These are phyloP conservation scores for Xylaria hypoxylon DNA, from an alignment of 2,329 filamentous ascomycete genomes.

Conservation along the genomic window DNA sequence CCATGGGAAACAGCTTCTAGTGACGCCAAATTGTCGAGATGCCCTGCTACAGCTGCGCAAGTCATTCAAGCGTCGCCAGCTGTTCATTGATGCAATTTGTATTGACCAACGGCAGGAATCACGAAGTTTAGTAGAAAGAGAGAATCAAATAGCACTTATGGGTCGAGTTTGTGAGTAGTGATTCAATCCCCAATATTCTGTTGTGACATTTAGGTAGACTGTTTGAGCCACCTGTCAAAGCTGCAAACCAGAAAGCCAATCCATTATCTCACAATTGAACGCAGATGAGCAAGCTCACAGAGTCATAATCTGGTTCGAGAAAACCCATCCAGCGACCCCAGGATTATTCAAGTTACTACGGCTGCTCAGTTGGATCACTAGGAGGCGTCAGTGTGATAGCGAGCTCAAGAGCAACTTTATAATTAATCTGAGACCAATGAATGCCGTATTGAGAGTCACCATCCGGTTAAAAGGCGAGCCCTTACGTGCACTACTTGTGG, in stretches of 20 bases:
- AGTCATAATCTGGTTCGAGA: conserved; percentile 21
- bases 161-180: conserved; percentile 9
- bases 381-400: neutral
- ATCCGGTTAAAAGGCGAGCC: neutral
- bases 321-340: neutral
- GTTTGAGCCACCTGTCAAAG: too few species aligned
- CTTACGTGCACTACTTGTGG: neutral
- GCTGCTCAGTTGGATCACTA: neutral
- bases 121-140: neutral
- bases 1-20: conserved; percentile 16
- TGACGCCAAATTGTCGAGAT: conserved; percentile 25
- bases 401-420: neutral
- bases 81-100: conserved; percentile 32
- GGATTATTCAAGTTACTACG: neutral
- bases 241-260: too few species aligned
- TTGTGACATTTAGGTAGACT: too few species aligned
- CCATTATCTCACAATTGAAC: neutral
- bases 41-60: conserved; percentile 15
- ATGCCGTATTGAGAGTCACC: neutral
- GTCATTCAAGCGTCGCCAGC: neutral
- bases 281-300: conserved; percentile 9
- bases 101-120: conserved; percentile 22
- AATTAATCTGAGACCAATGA: too few species aligned
- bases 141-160: conserved; percentile 10
- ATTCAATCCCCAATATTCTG: too few species aligned